Conservation (phyloP, 1,284 basidiomycete genomes). For the Coriolopsis trogii region DNA sequence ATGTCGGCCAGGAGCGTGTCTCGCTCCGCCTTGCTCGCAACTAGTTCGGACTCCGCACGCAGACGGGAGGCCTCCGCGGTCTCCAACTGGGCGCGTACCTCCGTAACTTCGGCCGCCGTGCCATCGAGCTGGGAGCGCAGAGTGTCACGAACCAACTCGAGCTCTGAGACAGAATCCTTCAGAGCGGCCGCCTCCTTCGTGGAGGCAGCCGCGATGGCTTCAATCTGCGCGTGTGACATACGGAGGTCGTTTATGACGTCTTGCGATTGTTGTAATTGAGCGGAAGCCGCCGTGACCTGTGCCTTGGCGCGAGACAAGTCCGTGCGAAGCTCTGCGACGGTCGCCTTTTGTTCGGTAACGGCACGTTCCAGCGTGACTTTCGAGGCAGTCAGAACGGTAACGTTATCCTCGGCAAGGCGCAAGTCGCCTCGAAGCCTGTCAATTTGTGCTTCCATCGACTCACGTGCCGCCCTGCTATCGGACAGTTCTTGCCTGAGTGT, state of each 20-base stretch:
- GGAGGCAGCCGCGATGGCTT: conserved; percentile 12
- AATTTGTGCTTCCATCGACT: conserved; percentile 2
- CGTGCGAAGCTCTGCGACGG: conserved; percentile 10
- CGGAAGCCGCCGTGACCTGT: conserved; percentile 7
- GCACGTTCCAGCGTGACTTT: conserved; percentile 11
- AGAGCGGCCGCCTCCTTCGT: conserved; percentile 14
- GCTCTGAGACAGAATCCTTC: conserved; percentile 18
- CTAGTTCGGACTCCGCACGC: conserved; percentile 18
- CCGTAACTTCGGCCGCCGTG: conserved; percentile 16
- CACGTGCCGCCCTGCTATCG: conserved; percentile 1
- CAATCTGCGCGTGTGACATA: conserved; percentile 8
- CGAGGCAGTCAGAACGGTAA: conserved; percentile 3
- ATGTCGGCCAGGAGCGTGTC: conserved; percentile 18
- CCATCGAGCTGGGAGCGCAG: conserved; percentile 20
- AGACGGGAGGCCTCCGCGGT: conserved; percentile 17
- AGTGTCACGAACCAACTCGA: conserved; percentile 22
- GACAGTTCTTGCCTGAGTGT: too few relatives aligned
- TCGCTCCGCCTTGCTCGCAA: conserved; percentile 5
- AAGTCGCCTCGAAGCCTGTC: conserved; percentile 11
- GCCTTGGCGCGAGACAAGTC: conserved; percentile 17
- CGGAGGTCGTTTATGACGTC: conserved; percentile 13
- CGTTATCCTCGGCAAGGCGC: conserved; percentile 1
- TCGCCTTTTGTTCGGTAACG: conserved; percentile 11
- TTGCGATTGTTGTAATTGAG: conserved; percentile 12
- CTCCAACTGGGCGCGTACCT: conserved; percentile 13